Evolutionary conservation across 2,329 filamentous ascomycete species (phyloP).

Genomic region (Exophiala sideris): DNA sequence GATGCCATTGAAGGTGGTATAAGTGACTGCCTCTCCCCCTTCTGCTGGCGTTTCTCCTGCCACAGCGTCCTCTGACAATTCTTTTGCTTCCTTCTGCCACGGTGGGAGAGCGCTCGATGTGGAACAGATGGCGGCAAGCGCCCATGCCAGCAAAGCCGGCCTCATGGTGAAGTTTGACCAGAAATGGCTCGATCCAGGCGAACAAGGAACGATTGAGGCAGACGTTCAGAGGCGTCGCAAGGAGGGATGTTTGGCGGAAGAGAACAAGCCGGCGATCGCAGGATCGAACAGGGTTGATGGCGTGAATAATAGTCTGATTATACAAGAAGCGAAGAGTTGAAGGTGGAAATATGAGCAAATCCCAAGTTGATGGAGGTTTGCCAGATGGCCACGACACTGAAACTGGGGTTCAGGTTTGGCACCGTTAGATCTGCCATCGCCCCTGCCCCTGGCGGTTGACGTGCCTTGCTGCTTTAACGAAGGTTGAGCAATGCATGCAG

Average conservation of each 20-base stretch:
- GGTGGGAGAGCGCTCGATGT: constrained; percentile 21
- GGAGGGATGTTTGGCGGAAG: not conserved
- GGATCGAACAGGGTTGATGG: too few relatives aligned
- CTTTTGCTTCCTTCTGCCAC: constrained; percentile 12
- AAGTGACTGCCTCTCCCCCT: constrained; percentile 30
- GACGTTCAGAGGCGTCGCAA: not conserved
- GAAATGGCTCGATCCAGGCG: not conserved
- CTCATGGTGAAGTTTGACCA: constrained; percentile 22
- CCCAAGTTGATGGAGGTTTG: too few relatives aligned
- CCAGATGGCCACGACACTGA: too few relatives aligned
- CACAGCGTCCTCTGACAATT: constrained; percentile 20
- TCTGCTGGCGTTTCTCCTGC: constrained; percentile 25
- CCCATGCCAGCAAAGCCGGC: constrained; percentile 28
- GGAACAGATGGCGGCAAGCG: constrained; percentile 17
- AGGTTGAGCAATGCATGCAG: too few relatives aligned
- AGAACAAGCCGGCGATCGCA: not conserved
- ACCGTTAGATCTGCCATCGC: not conserved
- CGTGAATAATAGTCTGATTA: too few relatives aligned
- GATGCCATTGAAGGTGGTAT: constrained; percentile 51
- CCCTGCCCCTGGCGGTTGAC: too few relatives aligned
- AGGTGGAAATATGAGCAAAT: too few relatives aligned
- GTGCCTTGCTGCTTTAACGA: too few relatives aligned
- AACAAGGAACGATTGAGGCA: not conserved
- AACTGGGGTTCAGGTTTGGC: too few relatives aligned
- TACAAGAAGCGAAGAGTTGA: too few relatives aligned